phyloP scores from a whole-genome alignment of 257 asterid species.

The Catharanthus roseus region DNA sequence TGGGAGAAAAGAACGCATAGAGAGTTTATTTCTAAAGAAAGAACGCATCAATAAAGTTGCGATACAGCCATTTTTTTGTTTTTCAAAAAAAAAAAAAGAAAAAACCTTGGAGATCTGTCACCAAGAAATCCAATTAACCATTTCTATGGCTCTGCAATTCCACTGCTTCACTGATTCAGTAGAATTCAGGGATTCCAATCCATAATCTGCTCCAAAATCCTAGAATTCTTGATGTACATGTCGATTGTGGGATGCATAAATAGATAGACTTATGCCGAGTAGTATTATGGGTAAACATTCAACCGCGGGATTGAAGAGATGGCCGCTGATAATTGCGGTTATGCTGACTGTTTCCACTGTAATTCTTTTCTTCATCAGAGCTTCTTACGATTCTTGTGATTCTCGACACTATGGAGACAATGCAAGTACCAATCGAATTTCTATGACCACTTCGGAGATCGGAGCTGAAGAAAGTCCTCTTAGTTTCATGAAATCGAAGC shows the following conservation, averaged over 20 bases:
- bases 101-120: background rate
- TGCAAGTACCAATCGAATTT: constrained; percentile 21
- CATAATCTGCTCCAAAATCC: background rate
- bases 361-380: constrained; percentile 58
- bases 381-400: constrained; percentile 56
- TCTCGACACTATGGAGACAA: constrained; percentile 24
- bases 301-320: constrained; percentile 1
- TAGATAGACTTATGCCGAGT: background rate
- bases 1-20: too few species aligned
- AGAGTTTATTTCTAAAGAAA: too few species aligned
- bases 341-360: constrained; percentile 4
- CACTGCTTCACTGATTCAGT: background rate
- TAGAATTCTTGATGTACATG: background rate
- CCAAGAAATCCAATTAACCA: background rate
- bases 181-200: background rate
- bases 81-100: too few species aligned
- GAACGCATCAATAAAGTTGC: too few species aligned
- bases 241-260: background rate
- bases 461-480: constrained; percentile 37
- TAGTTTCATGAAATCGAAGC: constrained; percentile 69
- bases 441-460: constrained; percentile 14
- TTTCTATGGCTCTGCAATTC: background rate
- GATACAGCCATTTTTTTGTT: too few species aligned
- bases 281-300: background rate
- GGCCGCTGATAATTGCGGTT: constrained; percentile 4